Evolutionary conservation across 371 early-diverging fungal species (phyloP).

Genomic region (Funneliformis caledonium): DNA sequence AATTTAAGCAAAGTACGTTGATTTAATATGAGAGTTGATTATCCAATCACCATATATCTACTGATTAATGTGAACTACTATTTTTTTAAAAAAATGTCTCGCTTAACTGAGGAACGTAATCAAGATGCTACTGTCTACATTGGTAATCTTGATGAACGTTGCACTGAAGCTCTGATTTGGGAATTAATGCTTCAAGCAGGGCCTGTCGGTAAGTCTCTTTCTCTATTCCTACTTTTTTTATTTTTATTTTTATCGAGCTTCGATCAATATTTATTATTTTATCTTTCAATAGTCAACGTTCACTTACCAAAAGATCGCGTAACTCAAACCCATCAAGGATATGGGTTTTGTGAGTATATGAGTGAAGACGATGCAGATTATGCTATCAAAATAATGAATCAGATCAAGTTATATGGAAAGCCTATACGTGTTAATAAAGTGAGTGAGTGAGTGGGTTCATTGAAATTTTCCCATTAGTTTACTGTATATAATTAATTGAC

Average conservation of each 20-base stretch:
- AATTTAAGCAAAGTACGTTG: too few species aligned
- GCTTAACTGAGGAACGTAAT: conserved; percentile 67
- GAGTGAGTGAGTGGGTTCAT: not conserved
- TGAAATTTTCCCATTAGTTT: not conserved
- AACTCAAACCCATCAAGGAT: conserved; percentile 93
- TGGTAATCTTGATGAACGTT: conserved; percentile 96
- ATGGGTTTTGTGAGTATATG: conserved; percentile 95
- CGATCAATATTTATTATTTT: not conserved
- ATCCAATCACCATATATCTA: too few species aligned
- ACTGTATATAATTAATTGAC: not conserved
- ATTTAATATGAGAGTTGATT: too few species aligned
- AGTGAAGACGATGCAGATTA: conserved; percentile 97
- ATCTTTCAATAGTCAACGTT: conserved; percentile 74
- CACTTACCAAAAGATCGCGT: conserved; percentile 98
- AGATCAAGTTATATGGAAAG: conserved; percentile 93
- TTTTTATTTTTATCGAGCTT: not conserved
- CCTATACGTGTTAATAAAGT: conserved; percentile 96
- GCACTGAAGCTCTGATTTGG: conserved; percentile 93
- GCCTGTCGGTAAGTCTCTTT: conserved; percentile 76
- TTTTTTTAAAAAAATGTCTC: not conserved
- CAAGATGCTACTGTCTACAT: conserved; percentile 97
- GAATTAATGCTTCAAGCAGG: conserved; percentile 98
- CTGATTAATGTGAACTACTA: too few species aligned
- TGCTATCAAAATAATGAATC: conserved; percentile 95
- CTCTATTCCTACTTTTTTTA: not conserved